phyloP scores from a whole-genome alignment of 2,329 filamentous ascomycete species.

The Apiospora aurea region DNA sequence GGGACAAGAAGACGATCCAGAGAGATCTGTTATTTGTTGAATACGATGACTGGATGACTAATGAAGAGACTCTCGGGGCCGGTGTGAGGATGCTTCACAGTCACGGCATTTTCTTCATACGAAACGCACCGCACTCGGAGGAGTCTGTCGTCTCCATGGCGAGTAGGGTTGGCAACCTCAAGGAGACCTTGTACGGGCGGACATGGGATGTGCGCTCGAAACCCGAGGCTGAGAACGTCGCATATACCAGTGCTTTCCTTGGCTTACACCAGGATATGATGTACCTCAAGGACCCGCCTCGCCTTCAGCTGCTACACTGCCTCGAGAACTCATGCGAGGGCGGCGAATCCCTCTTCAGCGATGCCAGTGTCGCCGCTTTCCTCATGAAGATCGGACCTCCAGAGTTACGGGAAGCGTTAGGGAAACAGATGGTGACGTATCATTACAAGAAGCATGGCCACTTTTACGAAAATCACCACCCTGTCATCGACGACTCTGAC shows the following conservation, averaged over 20 bases:
- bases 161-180: constrained; percentile 76
- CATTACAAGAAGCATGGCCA: constrained; percentile 68
- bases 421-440: constrained; percentile 57
- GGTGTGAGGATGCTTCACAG: constrained; percentile 68
- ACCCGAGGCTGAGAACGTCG: constrained; percentile 86
- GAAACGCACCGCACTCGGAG: constrained; percentile 73
- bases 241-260: constrained; percentile 83
- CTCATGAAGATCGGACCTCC: constrained; percentile 41
- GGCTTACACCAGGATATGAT: constrained; percentile 94
- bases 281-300: constrained; percentile 81
- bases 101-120: constrained; percentile 80
- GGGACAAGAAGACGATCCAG: constrained; percentile 49
- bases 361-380: constrained; percentile 69
- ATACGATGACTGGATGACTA: constrained; percentile 75
- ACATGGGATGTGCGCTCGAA: constrained; percentile 91
- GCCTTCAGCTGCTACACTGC: constrained; percentile 89
- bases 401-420: constrained; percentile 47
- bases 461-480: constrained; percentile 65
- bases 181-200: constrained; percentile 88
- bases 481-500: constrained; percentile 54
- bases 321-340: constrained; percentile 80
- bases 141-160: constrained; percentile 72
- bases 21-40: constrained; percentile 63
- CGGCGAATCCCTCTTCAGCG: constrained; percentile 86
- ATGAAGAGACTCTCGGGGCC: constrained; percentile 62